Evolutionary conservation across 805 yeast species (phyloP), one percentile per base, ranked within the genome.

Genomic region (Kodamaea restingae): DNA sequence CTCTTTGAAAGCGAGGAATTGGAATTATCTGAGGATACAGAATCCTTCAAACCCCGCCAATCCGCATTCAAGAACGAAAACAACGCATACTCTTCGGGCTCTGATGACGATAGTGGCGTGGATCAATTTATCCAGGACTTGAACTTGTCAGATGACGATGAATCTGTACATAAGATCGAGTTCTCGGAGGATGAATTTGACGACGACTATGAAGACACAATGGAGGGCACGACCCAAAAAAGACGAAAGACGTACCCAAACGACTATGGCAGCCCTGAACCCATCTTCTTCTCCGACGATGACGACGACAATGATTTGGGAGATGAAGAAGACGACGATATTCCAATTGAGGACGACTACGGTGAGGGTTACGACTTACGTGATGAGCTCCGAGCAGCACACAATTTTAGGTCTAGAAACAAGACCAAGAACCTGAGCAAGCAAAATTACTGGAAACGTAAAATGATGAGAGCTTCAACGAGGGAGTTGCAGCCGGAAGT

Each of bases 401-500:
- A 78, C 33, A 81, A 81, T 47, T 80, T 83, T 59, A 75, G 70
- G 48, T 65, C 69, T 1, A 78, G 71, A 50, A 50, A 46, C 21
- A 50, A 52, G 38, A 61, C 64, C 38, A 28, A 32, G 26, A 25
- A 11, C 7, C 15, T 12, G 4, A 15, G 11, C 10, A 55, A 48
- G 20, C 41, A 57, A 44, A 61, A 61, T 48, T 39, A 56, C 50
- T 49, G 68, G 52, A 61, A 65, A 43, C 52, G 73, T 10, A 63
- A 59, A 44, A 58, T 67, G 48, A 60, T 54, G 52, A 41, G 53
- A 21, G 52, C 52, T 17, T 41, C 73, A 17, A 56, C 66, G 27
- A 60, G 70, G 36, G 76, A 76, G 17, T 51, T 79, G 44, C 81
- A 81, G 48, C 96, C 90, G 0, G 95, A 85, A 56, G 84, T 87